These are phyloP conservation scores for Paramyrothecium sp. DNA, from an alignment of 2,329 filamentous ascomycete species.

Conservation along the genomic window DNA sequence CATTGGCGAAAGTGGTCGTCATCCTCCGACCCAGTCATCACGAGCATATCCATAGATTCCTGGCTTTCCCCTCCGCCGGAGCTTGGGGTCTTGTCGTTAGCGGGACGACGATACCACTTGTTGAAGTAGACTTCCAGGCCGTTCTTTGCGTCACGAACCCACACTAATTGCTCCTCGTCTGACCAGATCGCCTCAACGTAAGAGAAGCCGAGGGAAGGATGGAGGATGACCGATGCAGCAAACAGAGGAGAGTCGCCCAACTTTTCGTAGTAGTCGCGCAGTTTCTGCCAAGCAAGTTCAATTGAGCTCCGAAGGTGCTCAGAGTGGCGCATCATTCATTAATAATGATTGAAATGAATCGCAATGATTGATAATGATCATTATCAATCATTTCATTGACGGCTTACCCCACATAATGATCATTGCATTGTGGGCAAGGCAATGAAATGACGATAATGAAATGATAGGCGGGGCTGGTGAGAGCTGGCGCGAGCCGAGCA, in stretches of 20 bases:
- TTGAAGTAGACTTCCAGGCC: conserved; percentile 7
- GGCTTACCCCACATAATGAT: no score
- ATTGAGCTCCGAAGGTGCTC: no score
- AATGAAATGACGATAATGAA: no score
- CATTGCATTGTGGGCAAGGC: no score
- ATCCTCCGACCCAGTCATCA: no score
- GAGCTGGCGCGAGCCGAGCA: no score
- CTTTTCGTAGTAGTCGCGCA: conserved; percentile 7
- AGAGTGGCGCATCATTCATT: no score
- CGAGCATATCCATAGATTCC: neutral
- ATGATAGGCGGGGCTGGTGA: no score
- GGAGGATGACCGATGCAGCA: conserved; percentile 5
- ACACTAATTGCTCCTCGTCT: conserved; percentile 5
- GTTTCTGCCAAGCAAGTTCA: conserved; percentile 9
- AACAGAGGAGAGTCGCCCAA: conserved; percentile 8
- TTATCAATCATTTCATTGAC: no score
- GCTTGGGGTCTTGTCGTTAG: no score
- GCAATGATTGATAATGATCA: no score
- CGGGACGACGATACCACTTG: conserved; percentile 2
- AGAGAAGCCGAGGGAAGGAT: conserved; percentile 6
- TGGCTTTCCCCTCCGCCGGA: neutral
- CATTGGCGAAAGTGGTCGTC: neutral
- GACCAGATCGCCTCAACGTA: conserved; percentile 6
- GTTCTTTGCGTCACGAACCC: conserved; percentile 7
- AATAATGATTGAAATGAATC: no score